Base-by-base conservation (phyloP, 176 grass and related monocot genomes). In the Neostapfia colusana region DNA sequence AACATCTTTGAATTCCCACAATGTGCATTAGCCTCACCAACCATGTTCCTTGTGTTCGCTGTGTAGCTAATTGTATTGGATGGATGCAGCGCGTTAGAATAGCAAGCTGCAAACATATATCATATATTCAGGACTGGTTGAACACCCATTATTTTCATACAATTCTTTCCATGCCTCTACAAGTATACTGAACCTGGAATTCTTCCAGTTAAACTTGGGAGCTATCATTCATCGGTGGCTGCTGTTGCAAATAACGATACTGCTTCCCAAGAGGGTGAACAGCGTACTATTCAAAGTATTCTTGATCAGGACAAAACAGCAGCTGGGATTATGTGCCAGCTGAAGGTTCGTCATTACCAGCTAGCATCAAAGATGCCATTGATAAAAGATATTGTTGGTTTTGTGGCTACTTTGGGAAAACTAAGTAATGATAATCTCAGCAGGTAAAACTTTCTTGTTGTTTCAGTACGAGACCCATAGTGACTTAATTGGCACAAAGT, bases 331-430 rank as follows among this genome's bases (percentile, higher is more conserved):
- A 73, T 97, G 74, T 97, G 70, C 66, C 78, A 91, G 38, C 25
- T 93, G 67, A 96, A 92, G 79, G 31, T 67, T 51, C 59, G 44
- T 55, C 51, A 85, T 63, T 65, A 69, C 25, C 6, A 43, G 34
- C 27, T 25, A 63, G 76, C 65, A 59, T 85, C 87, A 49, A 85
- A 75, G 18, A 35, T 85, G 23, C 34, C 80, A 45, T 53, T 90
- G 74, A 85, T 81, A 27, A 91, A 87, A 78, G 81, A 89, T 80
- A 73, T 97, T 16, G 34, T 97, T 68, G 94, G 94, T 74, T 56
- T 88, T 51, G 88, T 93, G 21, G 91, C 91, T 74, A 93, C 74
- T 40, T 82, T 97, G 64, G 88, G 86, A 85, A 89, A 87, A 97
- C 72, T 89, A 70, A 80, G 87, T 45, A 72, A 91, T 82, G 91